Evolutionary conservation across 2,329 filamentous ascomycete species (phyloP).

Genomic region (Clonostachys byssicola): DNA sequence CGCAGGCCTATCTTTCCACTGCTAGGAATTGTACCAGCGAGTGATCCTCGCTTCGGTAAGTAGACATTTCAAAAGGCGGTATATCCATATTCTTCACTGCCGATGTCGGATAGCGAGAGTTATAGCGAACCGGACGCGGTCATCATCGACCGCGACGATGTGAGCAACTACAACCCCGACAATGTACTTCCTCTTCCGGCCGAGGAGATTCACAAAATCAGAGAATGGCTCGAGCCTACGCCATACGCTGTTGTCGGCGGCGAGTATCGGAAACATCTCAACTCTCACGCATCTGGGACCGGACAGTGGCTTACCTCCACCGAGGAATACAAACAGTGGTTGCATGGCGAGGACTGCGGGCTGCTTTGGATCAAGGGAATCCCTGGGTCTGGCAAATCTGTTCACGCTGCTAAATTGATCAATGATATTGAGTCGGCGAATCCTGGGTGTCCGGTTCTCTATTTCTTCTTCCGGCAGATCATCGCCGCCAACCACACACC

Average conservation of each 20-base stretch:
- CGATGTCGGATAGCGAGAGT: not conserved
- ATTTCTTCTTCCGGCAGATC: not conserved
- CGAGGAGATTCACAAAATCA: not conserved
- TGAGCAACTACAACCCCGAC: not conserved
- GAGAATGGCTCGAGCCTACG: not conserved
- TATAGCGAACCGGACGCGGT: not conserved
- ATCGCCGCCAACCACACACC: not conserved
- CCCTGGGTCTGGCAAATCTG: not conserved
- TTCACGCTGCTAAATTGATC: not conserved
- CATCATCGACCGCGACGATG: not conserved
- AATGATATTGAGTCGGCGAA: not conserved
- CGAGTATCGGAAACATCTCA: not conserved
- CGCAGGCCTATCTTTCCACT: too few species aligned
- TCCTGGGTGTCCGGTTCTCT: not conserved
- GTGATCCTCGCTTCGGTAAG: too few species aligned
- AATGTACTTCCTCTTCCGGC: not conserved
- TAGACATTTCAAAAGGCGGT: too few species aligned
- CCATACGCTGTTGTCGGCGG: not conserved
- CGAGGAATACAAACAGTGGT: not conserved
- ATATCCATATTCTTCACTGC: too few species aligned
- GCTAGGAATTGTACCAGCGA: too few species aligned
- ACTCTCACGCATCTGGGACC: not conserved
- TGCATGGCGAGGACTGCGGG: not conserved
- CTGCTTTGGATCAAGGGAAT: slow-evolving; percentile 1
- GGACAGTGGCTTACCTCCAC: not conserved